These are phyloP conservation scores for Solanum aculeatissimum DNA, from an alignment of 305 asterid genomes.

Conservation along the genomic window DNA sequence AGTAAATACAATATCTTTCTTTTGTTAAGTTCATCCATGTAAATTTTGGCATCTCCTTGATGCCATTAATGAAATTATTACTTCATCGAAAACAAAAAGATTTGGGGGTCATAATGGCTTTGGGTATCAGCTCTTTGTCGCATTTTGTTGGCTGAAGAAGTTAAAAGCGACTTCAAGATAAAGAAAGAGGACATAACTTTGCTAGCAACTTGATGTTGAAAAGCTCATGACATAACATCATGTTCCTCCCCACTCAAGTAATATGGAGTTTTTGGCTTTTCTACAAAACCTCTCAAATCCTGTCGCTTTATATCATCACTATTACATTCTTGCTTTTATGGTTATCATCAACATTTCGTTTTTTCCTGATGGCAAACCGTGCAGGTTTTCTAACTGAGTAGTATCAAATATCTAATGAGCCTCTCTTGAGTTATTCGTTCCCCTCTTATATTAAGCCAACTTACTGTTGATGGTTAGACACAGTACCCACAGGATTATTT, in stretches of 20 bases:
- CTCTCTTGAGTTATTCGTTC: neutral
- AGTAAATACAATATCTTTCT: too few relatives aligned
- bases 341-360: neutral
- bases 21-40: neutral
- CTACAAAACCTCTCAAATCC: neutral
- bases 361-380: neutral
- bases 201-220: neutral
- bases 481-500: neutral
- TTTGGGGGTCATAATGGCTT: neutral
- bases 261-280: neutral
- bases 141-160: neutral
- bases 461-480: neutral
- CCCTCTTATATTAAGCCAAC: neutral
- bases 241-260: neutral
- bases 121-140: neutral
- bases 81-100: neutral
- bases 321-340: neutral
- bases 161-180: neutral
- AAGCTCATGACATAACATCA: neutral
- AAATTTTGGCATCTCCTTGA: neutral
- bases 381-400: neutral
- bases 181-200: neutral
- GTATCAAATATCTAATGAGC: neutral
- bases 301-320: neutral
- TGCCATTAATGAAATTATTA: neutral